Conservation (phyloP, 2,329 filamentous ascomycete genomes). For the Chlorencoelia australis region DNA sequence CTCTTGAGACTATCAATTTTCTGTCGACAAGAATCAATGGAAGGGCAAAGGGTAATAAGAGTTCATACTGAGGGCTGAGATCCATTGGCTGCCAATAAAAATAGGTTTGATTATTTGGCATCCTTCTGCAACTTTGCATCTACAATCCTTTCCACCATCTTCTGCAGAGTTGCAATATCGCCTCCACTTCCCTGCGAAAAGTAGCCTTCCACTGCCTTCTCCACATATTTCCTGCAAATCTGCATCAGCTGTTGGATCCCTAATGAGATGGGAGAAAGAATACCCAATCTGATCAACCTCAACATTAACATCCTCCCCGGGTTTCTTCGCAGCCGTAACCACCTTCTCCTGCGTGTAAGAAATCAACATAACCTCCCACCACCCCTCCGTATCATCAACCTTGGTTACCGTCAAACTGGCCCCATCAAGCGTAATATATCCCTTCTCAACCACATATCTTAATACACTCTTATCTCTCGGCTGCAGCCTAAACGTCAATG, state of each 20-base stretch:
- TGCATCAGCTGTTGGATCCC: neutral
- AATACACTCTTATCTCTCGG: constrained; percentile 61
- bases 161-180: constrained; percentile 51
- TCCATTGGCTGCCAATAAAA: too few relatives aligned
- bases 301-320: constrained; percentile 28
- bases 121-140: constrained; percentile 51
- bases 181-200: constrained; percentile 48
- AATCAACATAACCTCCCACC: constrained; percentile 97
- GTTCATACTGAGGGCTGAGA: too few relatives aligned
- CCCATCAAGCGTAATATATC: constrained; percentile 87
- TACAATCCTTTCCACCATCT: constrained; percentile 65
- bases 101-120: too few relatives aligned
- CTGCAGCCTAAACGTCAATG: constrained; percentile 73
- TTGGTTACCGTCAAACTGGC: constrained; percentile 87
- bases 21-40: too few relatives aligned
- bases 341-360: constrained; percentile 92
- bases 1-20: too few relatives aligned
- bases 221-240: constrained; percentile 61
- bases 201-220: constrained; percentile 81
- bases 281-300: constrained; percentile 38
- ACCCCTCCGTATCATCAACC: constrained; percentile 69
- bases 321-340: constrained; percentile 32
- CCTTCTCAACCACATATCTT: constrained; percentile 90
- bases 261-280: neutral
- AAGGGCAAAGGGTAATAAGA: too few relatives aligned